Evolutionary conservation across 106 monocot species (phyloP).

Genomic region (Dendrobium chrysotoxum): DNA sequence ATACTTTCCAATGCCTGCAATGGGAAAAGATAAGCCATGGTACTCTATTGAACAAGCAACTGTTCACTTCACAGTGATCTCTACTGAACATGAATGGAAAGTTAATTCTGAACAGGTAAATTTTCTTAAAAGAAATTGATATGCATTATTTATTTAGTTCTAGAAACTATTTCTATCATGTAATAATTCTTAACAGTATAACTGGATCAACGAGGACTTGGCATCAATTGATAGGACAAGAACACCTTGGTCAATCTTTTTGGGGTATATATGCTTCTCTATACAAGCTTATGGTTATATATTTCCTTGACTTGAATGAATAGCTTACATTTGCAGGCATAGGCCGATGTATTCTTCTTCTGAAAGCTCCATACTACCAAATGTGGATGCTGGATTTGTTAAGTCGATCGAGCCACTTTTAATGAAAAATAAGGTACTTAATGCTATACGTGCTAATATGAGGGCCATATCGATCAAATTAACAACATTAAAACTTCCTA

Average conservation of each 20-base stretch:
- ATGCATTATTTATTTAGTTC: not conserved
- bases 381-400: conserved; percentile 35
- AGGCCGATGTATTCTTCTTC: conserved; percentile 58
- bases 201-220: conserved; percentile 50
- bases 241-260: conserved; percentile 66
- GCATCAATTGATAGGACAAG: conserved; percentile 42
- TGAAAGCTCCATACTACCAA: conserved; percentile 15
- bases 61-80: conserved; percentile 62
- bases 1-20: conserved; percentile 58
- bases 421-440: conserved; percentile 35
- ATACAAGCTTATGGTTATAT: too few relatives aligned
- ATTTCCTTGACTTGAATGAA: not conserved
- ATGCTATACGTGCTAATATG: too few relatives aligned
- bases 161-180: not conserved
- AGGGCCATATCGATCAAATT: too few relatives aligned
- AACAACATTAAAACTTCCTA: too few relatives aligned
- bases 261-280: conserved; percentile 35
- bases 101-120: conserved; percentile 43
- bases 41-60: conserved; percentile 70
- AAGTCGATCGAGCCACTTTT: conserved; percentile 48
- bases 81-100: conserved; percentile 53
- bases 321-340: conserved; percentile 33
- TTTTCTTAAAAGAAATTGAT: not conserved
- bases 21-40: conserved; percentile 48
- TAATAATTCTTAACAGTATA: conserved; percentile 24